Evolutionary conservation across 225 moss, liverwort and hornwort genomes (phyloP), one percentile per base, ranked within the genome.

Genomic region (Climacium dendroides): DNA sequence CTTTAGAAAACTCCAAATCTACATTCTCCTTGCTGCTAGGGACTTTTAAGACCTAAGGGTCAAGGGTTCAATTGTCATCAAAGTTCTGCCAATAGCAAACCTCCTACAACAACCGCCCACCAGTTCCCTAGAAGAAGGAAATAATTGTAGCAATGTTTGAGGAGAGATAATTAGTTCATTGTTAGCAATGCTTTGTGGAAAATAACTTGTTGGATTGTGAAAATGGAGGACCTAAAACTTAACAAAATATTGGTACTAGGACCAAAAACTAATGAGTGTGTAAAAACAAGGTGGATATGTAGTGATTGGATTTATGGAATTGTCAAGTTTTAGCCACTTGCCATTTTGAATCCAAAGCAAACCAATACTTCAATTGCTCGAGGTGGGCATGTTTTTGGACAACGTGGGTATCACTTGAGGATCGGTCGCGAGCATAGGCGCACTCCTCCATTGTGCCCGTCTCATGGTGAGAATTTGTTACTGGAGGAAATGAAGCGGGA

Each of bases 331-430:
- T 6, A 11, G 1, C 4, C 17, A 47, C 19, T 73, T 73, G 7
- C 19, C 30, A 73, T 74, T 19, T 74, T 4, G 2, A 74, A 74
- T 74, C 1, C 7, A 74, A 48, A 2, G 6, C 10, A 28, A 17
- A 2, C 10, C 29, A 18, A 45, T 73, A 30, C 19, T 1, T 0
- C 0, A 0, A 2, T 73, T 73, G 29, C 0, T 73, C 0, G 3
- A 73, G 7, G 30, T 1, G 3, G 1, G 14, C 26, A 9, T 43
- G 9, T 15, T 15, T 3, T 30, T 30, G 0, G 7, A 73, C 5
- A 48, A 32, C 48, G 32, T 0, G 2, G 0, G 2, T 72, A 45
- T 45, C 3, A 0, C 11, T 28, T 15, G 43, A 23, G n/a, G 11
- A 1, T 72, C 15, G 17, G 15, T 47, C 5, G 28, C 18, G 17